A percentile compares a stretch with the other conserved stretches of the same genome.
Conservation (phyloP, 768 basidiomycete species). For the Russula griseocarnosa region DNA sequence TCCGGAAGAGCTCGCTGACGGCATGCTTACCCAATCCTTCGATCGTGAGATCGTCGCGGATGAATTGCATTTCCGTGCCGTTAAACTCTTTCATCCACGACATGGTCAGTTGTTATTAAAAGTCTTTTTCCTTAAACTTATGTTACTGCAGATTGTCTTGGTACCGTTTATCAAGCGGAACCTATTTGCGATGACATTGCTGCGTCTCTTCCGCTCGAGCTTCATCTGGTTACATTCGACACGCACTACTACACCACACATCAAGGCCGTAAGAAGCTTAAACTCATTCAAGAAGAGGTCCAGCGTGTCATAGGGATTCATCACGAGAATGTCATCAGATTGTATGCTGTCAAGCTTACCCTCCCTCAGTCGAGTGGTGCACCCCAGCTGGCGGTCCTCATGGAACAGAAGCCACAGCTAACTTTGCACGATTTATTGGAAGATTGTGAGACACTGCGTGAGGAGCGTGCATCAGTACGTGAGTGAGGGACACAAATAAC, state of each 20-base stretch:
- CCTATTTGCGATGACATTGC: constrained; percentile 66
- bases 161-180: constrained; percentile 67
- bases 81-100: constrained; percentile 70
- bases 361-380: constrained; percentile 47
- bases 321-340: constrained; percentile 60
- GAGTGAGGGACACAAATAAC: constrained; percentile 1
- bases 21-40: constrained; percentile 56
- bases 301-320: constrained; percentile 54
- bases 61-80: constrained; percentile 56
- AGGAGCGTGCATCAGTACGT: constrained; percentile 64
- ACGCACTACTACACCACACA: constrained; percentile 62
- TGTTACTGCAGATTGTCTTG: constrained; percentile 51
- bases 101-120: constrained; percentile 43
- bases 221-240: constrained; percentile 62
- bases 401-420: constrained; percentile 65
- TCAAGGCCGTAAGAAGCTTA: constrained; percentile 72
- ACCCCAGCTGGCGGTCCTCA: constrained; percentile 60
- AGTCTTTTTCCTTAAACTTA: neutral
- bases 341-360: constrained; percentile 64
- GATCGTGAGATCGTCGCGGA: constrained; percentile 51
- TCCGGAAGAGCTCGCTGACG: constrained; percentile 37
- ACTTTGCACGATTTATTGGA: constrained; percentile 72
- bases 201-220: constrained; percentile 58
- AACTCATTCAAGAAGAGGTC: constrained; percentile 61
- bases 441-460: constrained; percentile 68